Evolutionary conservation across 768 basidiomycete species (phyloP).

Genomic region (Tricholomella constricta): DNA sequence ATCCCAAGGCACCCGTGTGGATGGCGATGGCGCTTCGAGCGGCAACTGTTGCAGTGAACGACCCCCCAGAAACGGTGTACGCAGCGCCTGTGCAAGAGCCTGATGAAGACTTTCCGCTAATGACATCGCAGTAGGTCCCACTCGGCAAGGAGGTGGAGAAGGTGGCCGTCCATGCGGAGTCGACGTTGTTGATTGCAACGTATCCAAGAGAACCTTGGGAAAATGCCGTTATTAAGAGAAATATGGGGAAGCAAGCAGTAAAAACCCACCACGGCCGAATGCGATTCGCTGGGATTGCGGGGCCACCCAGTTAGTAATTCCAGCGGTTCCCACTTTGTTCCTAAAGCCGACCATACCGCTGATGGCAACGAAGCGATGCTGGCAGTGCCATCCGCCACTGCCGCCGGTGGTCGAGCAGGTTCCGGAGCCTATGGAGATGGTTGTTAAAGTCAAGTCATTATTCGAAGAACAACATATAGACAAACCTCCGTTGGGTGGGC

Average conservation of each 20-base stretch:
- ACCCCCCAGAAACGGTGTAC: slow-evolving; percentile 54
- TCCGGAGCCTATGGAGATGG: slow-evolving; percentile 36
- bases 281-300: slow-evolving; percentile 62
- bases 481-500: slow-evolving; percentile 60
- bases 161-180: slow-evolving; percentile 53
- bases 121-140: slow-evolving; percentile 67
- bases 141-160: slow-evolving; percentile 60
- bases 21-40: slow-evolving; percentile 58
- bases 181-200: slow-evolving; percentile 68
- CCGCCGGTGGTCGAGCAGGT: slow-evolving; percentile 54
- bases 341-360: slow-evolving; percentile 67
- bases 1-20: slow-evolving; percentile 46
- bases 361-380: slow-evolving; percentile 61
- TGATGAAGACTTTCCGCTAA: slow-evolving; percentile 43
- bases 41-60: slow-evolving; percentile 50
- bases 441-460: background rate
- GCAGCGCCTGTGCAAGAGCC: slow-evolving; percentile 51
- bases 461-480: background rate
- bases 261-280: slow-evolving; percentile 56
- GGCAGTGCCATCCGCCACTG: slow-evolving; percentile 64
- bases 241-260: background rate
- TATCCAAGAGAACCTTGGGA: slow-evolving; percentile 53
- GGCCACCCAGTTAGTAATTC: slow-evolving; percentile 59
- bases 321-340: slow-evolving; percentile 54
- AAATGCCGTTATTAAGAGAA: background rate